phyloP scores from a whole-genome alignment of 2,329 filamentous ascomycete species.

The Epichloe festucae region DNA sequence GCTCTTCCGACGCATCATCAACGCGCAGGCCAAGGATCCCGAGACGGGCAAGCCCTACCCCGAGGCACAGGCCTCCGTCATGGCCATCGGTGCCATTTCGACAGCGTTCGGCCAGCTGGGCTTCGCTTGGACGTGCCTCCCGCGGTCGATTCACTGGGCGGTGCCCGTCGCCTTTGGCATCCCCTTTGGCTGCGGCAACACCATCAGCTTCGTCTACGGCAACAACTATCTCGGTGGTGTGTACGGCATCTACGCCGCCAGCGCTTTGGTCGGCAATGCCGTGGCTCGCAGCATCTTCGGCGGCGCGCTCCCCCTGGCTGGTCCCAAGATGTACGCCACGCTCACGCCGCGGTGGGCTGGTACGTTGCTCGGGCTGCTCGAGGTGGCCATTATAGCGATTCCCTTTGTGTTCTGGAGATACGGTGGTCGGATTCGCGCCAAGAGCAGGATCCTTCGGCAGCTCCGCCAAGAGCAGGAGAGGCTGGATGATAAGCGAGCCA shows the following conservation, averaged over 20 bases:
- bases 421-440: constrained; percentile 38
- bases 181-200: constrained; percentile 67
- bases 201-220: constrained; percentile 68
- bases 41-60: constrained; percentile 60
- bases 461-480: constrained; percentile 32
- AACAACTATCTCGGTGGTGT: constrained; percentile 67
- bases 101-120: constrained; percentile 69
- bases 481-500: constrained; percentile 19
- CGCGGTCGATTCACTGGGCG: constrained; percentile 68
- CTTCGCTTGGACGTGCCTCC: constrained; percentile 81
- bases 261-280: constrained; percentile 66
- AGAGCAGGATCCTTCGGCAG: constrained; percentile 33
- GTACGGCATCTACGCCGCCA: constrained; percentile 73
- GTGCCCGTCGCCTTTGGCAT: constrained; percentile 65
- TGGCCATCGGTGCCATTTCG: constrained; percentile 63
- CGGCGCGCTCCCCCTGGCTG: constrained; percentile 62
- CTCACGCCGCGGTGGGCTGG: constrained; percentile 69
- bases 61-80: constrained; percentile 69
- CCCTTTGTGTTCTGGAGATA: constrained; percentile 65
- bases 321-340: constrained; percentile 54
- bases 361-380: constrained; percentile 60
- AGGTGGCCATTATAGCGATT: constrained; percentile 64
- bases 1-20: constrained; percentile 63
- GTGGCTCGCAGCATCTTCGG: constrained; percentile 61
- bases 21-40: constrained; percentile 60